Conservation (phyloP, 176 grass and related monocot genomes). For the Cymbopogon citratus region DNA sequence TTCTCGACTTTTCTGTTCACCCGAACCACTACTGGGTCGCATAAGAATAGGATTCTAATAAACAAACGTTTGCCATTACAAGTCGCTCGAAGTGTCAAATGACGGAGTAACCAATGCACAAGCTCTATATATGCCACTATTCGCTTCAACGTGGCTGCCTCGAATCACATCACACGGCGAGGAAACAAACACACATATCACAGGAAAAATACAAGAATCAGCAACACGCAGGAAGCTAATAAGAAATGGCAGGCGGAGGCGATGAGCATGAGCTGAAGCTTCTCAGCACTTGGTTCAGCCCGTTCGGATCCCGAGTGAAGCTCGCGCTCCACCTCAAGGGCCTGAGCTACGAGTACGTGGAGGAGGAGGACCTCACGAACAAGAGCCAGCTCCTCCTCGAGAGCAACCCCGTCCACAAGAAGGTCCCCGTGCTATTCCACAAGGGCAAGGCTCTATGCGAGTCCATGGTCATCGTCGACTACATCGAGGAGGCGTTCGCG, state of each 20-base stretch:
- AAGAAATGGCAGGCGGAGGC: neutral
- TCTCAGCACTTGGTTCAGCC: neutral
- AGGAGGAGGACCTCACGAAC: conserved; percentile 21
- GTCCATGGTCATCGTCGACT: neutral
- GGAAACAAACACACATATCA: neutral
- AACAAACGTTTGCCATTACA: neutral
- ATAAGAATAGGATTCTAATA: too few relatives aligned
- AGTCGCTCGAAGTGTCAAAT: neutral
- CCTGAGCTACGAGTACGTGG: conserved; percentile 25
- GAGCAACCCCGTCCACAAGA: neutral
- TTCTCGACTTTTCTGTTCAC: neutral
- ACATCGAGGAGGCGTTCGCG: neutral
- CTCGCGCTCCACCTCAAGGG: conserved; percentile 33
- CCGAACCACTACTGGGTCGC: neutral
- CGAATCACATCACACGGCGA: neutral
- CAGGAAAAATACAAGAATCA: neutral
- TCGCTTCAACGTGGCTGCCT: neutral
- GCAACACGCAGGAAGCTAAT: neutral
- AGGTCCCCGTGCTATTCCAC: neutral
- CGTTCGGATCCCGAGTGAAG: conserved; percentile 6
- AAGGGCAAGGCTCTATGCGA: neutral
- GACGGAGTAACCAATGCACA: neutral
- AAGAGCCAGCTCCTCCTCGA: conserved; percentile 8
- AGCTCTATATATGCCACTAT: neutral
- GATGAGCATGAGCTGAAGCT: conserved; percentile 3